Base-by-base conservation (phyloP, 495 filamentous ascomycete genomes). In the Penicillium coprophilum region DNA sequence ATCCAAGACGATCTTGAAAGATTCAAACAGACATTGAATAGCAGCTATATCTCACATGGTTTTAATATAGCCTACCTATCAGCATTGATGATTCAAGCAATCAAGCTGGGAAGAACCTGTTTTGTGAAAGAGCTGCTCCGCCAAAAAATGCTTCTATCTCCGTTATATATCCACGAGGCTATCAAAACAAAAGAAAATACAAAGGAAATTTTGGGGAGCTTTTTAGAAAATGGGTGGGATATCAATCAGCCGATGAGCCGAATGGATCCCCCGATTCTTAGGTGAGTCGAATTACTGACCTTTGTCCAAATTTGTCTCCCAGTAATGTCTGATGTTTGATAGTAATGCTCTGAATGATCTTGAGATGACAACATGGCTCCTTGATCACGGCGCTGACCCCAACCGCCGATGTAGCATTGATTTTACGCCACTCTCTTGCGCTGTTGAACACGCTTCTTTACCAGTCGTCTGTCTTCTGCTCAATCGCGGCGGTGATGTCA, bases 331-430 rank as follows among this genome's bases (percentile, higher is more conserved):
- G 24, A 24, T 5, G 24, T 55, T 23, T 28, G 45, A 30, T 23
- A 65, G 59, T 10, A 46, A 58, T 59, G 57, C 57, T 32, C 32
- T 63, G 30, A 58, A 63, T 51, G 44, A 61, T 24, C 24, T 24
- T 32, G 64, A 66, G 5, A 63, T 66, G 53, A 20, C 30, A 55
- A 45, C 51, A 55, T 66, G 55, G 64, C 60, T 66, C 27, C 64
- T 66, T 46, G 49, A 63, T 41, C 55, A 61, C 53, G 58, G 58
- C 50, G 60, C 60, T 41, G 49, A 66, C 52, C 55, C 60, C 8
- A 66, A 66, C 57, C 55, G 45, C 34, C 48, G 50, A 59, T 61
- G 52, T 55, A 1, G 38, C n/a, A 57, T 64, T 44, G 56, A 64
- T 45, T 46, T 49, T 28, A 67, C 64, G 2, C 61, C 61, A 39